phyloP scores from a whole-genome alignment of 805 yeast genomes.

The Candida endomychidarum region DNA sequence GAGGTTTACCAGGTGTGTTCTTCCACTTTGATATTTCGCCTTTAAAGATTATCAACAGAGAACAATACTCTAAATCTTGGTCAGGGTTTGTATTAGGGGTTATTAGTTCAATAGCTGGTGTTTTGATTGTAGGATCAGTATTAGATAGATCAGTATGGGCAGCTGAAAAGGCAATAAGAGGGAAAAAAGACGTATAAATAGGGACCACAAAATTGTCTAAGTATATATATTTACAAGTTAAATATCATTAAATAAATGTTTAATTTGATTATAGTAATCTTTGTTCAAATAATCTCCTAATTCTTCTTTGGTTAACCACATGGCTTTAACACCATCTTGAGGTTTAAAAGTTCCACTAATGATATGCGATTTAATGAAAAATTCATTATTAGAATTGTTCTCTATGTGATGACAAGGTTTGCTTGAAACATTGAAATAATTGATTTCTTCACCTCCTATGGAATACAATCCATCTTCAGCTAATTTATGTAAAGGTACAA shows the following conservation, averaged over 20 bases:
- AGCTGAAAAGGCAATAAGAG: constrained; percentile 73
- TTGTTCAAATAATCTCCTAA: constrained; percentile 50
- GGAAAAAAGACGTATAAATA: constrained; percentile 55
- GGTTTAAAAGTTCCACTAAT: constrained; percentile 74
- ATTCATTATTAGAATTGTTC: constrained; percentile 50
- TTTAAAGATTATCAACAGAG: constrained; percentile 82
- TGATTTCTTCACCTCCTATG: constrained; percentile 73
- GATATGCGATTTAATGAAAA: constrained; percentile 82
- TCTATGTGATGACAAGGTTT: constrained; percentile 77
- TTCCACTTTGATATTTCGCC: constrained; percentile 92
- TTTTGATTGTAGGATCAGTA: constrained; percentile 87
- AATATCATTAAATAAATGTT: constrained; percentile 46
- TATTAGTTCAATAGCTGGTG: constrained; percentile 89
- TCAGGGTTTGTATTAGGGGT: constrained; percentile 80
- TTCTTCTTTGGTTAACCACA: constrained; percentile 88
- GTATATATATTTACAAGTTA: constrained; percentile 14
- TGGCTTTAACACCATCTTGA: constrained; percentile 48
- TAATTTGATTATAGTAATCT: constrained; percentile 57
- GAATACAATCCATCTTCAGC: constrained; percentile 73
- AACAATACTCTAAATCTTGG: constrained; percentile 72
- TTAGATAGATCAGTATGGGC: constrained; percentile 86
- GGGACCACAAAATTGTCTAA: background rate
- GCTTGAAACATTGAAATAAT: constrained; percentile 88
- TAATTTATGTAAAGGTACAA: constrained; percentile 58
- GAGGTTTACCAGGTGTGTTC: constrained; percentile 90